These are phyloP conservation scores for Leccinum pachyderme DNA, from an alignment of 1,284 basidiomycete genomes.

Conservation along the genomic window DNA sequence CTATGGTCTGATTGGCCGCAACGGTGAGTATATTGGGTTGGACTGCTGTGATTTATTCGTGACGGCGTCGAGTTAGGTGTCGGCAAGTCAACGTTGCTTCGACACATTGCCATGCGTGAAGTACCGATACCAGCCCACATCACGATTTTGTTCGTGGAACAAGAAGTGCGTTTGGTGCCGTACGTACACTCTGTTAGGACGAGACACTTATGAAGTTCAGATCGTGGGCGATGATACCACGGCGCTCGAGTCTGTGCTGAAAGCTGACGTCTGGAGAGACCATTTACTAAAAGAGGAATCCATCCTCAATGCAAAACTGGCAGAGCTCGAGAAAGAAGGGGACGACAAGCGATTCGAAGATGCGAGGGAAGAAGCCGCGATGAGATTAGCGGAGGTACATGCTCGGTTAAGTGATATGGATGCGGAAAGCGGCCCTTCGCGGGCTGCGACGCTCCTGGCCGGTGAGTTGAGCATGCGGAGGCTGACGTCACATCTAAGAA, in stretches of 20 bases:
- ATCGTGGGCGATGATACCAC: conserved; percentile 91
- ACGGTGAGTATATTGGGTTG: conserved; percentile 44
- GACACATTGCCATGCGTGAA: conserved; percentile 94
- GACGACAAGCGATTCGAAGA: conserved; percentile 80
- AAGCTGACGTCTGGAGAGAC: conserved; percentile 96
- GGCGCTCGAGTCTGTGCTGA: conserved; percentile 92
- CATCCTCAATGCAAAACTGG: conserved; percentile 69
- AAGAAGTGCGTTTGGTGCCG: conserved; percentile 66
- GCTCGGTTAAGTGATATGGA: conserved; percentile 94
- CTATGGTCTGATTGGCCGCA: conserved; percentile 84
- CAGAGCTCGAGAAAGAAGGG: conserved; percentile 68
- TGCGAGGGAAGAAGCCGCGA: conserved; percentile 82
- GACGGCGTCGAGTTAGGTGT: conserved; percentile 56
- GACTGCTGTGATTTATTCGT: neutral
- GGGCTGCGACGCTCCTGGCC: conserved; percentile 88
- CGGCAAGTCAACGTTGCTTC: conserved; percentile 96
- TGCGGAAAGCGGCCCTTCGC: conserved; percentile 92
- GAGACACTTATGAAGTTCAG: conserved; percentile 35
- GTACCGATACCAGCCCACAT: conserved; percentile 92
- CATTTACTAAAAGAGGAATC: conserved; percentile 83
- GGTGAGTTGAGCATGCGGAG: conserved; percentile 43
- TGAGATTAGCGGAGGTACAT: conserved; percentile 90
- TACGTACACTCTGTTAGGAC: neutral
- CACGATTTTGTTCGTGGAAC: conserved; percentile 97
- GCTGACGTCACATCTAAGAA: neutral